phyloP scores from a whole-genome alignment of 163 green algal species.

The Coccomyxa subellipsoidea region DNA sequence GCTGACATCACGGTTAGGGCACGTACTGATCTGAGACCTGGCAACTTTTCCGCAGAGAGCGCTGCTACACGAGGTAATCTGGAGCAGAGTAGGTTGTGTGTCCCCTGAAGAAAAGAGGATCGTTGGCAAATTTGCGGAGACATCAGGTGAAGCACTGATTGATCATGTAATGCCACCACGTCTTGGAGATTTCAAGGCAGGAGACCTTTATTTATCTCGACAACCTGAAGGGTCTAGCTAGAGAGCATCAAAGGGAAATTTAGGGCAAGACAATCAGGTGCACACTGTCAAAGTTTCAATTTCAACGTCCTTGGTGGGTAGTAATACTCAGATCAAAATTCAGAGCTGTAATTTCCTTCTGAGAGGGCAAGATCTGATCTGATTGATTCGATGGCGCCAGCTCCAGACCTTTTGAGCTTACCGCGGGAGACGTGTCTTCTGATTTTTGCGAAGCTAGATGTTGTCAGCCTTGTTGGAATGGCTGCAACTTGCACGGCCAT shows the following conservation, averaged over 20 bases:
- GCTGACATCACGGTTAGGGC: slow-evolving; percentile 1
- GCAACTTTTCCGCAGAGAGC: background rate
- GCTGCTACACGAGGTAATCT: background rate
- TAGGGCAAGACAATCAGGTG: no score
- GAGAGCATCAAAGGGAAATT: no score
- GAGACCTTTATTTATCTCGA: no score
- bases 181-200: background rate
- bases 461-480: background rate
- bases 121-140: background rate
- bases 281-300: no score
- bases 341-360: no score
- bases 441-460: background rate
- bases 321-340: no score
- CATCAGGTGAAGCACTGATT: background rate
- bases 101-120: background rate
- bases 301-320: no score
- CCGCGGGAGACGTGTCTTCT: background rate
- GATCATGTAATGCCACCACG: background rate
- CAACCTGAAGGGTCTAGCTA: no score
- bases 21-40: slow-evolving; percentile 4
- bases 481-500: background rate
- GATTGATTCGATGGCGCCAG: background rate
- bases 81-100: background rate
- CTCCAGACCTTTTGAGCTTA: background rate
- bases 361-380: no score